Base-by-base conservation (phyloP, 1,139 yeast species). In the Pneumocystis wakefieldiae region DNA sequence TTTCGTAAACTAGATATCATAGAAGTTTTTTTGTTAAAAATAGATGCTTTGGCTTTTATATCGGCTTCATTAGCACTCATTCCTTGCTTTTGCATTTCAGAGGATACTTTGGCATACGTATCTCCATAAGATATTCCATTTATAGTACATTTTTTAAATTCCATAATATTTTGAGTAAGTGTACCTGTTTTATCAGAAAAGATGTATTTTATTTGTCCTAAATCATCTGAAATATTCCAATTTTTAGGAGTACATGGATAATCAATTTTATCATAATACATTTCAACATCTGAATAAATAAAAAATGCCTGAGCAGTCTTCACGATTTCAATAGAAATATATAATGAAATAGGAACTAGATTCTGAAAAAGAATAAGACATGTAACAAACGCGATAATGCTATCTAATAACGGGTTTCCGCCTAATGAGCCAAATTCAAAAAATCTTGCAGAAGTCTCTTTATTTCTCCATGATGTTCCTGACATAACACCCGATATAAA, bases 161-260 rank as follows among this genome's bases (percentile, higher is more conserved):
- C 97, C 98, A 92, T 92, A 57, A 91, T 87, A 72, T 92, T 92
- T 73, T 91, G 97, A 1, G 98, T 92, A 69, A 92, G 78, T 0
- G 98, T 92, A 66, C 98, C 98, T 0, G 98, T 92, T 75, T 92
- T 92, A 75, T 92, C 98, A 71, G 96, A 87, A 75, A 92, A 92
- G 60, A 92, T 84, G 72, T 91, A 92, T 74, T 92, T 97, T 70
- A 92, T 87, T 75, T 92, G 98, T 39, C 98, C 98, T 71, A 92
- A 79, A 74, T 92, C 98, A 76, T 92, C 98, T 14, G 97, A 89
- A 64, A 92, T 91, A 72, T 87, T 89, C 98, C 98, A 92, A 0
- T 96, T 82, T 73, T 92, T 91, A 8, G 98, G 97, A 4, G 92
- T 84, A 75, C 98, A 92, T 0, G 97, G 97, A 72, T 87, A 91